These are phyloP conservation scores for Euphorbia peplus DNA, from an alignment of 345 rosid genomes.

Conservation along the genomic window DNA sequence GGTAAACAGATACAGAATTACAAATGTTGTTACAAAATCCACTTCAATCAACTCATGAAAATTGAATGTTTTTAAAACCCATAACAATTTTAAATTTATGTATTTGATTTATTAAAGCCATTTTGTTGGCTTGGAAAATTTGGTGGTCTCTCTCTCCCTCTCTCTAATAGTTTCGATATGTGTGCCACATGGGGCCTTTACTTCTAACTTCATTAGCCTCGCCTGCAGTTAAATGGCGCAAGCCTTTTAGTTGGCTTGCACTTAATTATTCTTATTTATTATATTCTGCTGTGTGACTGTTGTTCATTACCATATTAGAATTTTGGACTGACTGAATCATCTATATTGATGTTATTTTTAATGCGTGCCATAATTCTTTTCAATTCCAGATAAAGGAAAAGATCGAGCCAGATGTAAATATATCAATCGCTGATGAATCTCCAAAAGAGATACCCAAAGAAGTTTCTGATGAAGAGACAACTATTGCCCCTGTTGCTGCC, in stretches of 20 bases:
- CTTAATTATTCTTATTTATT: no score
- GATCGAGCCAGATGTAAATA: slow-evolving; percentile 36
- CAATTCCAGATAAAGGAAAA: slow-evolving; percentile 62
- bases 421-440: slow-evolving; percentile 40
- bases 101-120: not conserved
- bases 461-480: slow-evolving; percentile 52
- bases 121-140: not conserved
- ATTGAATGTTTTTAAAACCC: not conserved
- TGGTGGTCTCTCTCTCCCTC: not conserved
- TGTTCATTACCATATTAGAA: no score
- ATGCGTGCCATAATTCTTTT: slow-evolving; percentile 7
- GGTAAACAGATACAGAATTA: slow-evolving; percentile 45
- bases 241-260: no score
- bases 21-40: not conserved
- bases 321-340: slow-evolving; percentile 1
- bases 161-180: not conserved
- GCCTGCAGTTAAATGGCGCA: no score
- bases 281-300: no score
- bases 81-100: not conserved
- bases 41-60: not conserved
- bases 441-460: slow-evolving; percentile 44
- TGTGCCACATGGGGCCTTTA: not conserved
- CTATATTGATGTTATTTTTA: not conserved
- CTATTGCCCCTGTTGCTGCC: slow-evolving; percentile 29
- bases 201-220: no score